Percentiles rank a stretch among this genome's conserved stretches.
Conservation (phyloP, 169 alveolate genomes). For the Babesia caballi region DNA sequence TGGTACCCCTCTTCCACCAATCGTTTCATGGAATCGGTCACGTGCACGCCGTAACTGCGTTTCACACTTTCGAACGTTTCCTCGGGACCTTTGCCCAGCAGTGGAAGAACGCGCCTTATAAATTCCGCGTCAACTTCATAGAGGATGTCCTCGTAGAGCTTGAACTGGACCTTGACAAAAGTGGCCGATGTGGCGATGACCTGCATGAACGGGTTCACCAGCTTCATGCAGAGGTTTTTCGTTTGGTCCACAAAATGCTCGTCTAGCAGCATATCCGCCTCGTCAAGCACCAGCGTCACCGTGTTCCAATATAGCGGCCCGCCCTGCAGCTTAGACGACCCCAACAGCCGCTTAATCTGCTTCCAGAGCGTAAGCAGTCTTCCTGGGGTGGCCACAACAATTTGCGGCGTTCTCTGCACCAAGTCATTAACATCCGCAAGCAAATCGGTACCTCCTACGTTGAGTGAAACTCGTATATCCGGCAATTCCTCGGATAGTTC, state of each 20-base stretch:
- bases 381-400: conserved; percentile 77
- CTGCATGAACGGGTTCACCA: conserved; percentile 61
- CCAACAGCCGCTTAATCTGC: conserved; percentile 11
- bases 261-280: conserved; percentile 63
- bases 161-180: conserved; percentile 54
- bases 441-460: conserved; percentile 42
- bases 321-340: not conserved
- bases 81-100: not conserved
- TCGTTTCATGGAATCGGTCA: not conserved
- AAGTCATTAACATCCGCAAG: conserved; percentile 31
- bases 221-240: conserved; percentile 20
- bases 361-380: conserved; percentile 60
- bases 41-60: not conserved
- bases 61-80: not conserved
- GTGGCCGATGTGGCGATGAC: conserved; percentile 64
- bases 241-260: conserved; percentile 58
- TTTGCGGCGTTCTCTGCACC: conserved; percentile 35
- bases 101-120: not conserved
- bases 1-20: not conserved
- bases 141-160: conserved; percentile 40
- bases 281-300: conserved; percentile 35
- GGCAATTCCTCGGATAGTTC: conserved; percentile 29
- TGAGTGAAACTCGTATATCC: conserved; percentile 1
- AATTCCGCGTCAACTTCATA: conserved; percentile 8
- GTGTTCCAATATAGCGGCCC: conserved; percentile 5